Conservation (phyloP, 2,329 filamentous ascomycete species). For the Gremmenia infestans region DNA sequence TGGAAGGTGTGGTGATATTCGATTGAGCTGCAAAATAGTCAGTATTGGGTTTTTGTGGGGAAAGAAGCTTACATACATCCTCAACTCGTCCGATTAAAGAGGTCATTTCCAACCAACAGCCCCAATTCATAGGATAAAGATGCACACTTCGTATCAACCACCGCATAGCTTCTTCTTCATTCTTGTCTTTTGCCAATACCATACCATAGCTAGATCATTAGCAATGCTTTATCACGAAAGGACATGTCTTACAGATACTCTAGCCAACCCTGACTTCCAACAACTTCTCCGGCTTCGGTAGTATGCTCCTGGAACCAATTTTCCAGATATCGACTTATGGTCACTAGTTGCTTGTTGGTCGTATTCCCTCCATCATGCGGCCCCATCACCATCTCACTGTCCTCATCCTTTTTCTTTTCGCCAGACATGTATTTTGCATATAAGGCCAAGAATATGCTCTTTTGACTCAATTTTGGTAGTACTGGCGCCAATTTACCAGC, state of each 20-base stretch:
- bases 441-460: slow-evolving; percentile 83
- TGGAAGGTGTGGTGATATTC: slow-evolving; percentile 67
- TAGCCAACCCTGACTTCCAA: slow-evolving; percentile 81
- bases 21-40: slow-evolving; percentile 54
- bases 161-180: slow-evolving; percentile 75
- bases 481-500: slow-evolving; percentile 8
- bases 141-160: slow-evolving; percentile 88
- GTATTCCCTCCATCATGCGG: slow-evolving; percentile 83
- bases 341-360: slow-evolving; percentile 76
- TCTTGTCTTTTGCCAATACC: slow-evolving; percentile 84
- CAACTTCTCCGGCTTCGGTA: slow-evolving; percentile 51
- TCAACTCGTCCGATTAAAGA: slow-evolving; percentile 73
- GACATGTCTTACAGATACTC: slow-evolving; percentile 61
- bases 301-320: slow-evolving; percentile 71
- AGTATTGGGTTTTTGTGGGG: slow-evolving; percentile 18
- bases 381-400: slow-evolving; percentile 94
- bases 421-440: slow-evolving; percentile 92
- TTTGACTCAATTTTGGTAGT: slow-evolving; percentile 69
- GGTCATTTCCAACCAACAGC: slow-evolving; percentile 90
- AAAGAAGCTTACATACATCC: slow-evolving; percentile 54
- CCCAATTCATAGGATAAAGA: slow-evolving; percentile 93
- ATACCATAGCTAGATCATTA: slow-evolving; percentile 65
- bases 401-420: slow-evolving; percentile 94
- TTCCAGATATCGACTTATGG: slow-evolving; percentile 70
- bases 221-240: not conserved